phyloP scores from a whole-genome alignment of 345 rosid species.

The Erodium maritimum region DNA sequence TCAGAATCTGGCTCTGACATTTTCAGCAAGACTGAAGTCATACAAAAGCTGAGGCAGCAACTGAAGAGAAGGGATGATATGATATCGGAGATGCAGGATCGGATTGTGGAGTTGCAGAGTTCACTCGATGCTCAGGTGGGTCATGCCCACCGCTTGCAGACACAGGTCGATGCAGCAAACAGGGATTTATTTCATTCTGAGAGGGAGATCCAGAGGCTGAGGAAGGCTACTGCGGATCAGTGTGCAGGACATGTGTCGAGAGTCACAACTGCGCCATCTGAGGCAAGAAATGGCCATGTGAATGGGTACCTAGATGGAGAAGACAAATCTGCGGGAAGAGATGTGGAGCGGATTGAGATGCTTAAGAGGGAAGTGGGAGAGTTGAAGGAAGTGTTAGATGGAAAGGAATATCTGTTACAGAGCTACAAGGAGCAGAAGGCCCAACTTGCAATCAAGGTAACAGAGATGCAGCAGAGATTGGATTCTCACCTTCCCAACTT shows the following conservation, averaged over 20 bases:
- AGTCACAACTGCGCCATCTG: constrained; percentile 33
- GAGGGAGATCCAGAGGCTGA: constrained; percentile 73
- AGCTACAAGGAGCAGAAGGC: constrained; percentile 81
- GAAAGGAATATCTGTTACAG: constrained; percentile 67
- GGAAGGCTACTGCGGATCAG: constrained; percentile 83
- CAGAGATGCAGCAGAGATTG: constrained; percentile 78
- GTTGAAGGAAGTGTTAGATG: constrained; percentile 80
- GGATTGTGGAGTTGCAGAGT: constrained; percentile 56
- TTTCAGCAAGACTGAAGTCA: constrained; percentile 83
- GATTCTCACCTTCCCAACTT: constrained; percentile 78
- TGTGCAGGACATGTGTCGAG: constrained; percentile 35
- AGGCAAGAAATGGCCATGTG: constrained; percentile 35
- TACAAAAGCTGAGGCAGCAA: constrained; percentile 87
- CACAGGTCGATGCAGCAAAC: constrained; percentile 65
- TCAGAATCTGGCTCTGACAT: constrained; percentile 95
- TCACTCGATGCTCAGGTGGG: constrained; percentile 49
- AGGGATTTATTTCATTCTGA: constrained; percentile 68
- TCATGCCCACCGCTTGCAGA: constrained; percentile 56
- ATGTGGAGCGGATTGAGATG: constrained; percentile 50
- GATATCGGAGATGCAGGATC: constrained; percentile 96
- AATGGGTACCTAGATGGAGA: constrained; percentile 45
- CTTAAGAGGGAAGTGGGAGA: constrained; percentile 76
- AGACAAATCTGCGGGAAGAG: constrained; percentile 34
- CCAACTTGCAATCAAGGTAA: constrained; percentile 65
- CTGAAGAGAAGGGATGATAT: constrained; percentile 89